Percentiles rank a stretch among this genome's conserved stretches.
Conservation (phyloP, 2,329 filamentous ascomycete genomes). For the Reticulascus tulasneorum region DNA sequence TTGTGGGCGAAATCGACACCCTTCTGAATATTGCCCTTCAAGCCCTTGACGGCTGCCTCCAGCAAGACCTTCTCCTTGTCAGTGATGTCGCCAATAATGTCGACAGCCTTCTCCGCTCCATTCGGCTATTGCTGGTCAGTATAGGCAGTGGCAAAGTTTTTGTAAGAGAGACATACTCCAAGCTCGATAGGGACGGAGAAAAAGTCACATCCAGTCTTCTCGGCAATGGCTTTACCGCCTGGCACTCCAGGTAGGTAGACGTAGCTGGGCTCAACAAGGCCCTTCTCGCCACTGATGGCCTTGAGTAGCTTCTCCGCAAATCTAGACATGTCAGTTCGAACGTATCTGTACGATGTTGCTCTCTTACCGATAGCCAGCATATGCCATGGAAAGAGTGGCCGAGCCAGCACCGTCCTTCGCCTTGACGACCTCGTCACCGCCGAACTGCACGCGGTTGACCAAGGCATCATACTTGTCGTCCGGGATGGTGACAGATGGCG, state of each 20-base stretch:
- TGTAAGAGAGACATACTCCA: slow-evolving; percentile 63
- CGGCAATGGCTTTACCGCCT: slow-evolving; percentile 80
- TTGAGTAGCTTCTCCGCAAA: slow-evolving; percentile 94
- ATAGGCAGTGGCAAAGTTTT: slow-evolving; percentile 12
- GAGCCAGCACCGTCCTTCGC: slow-evolving; percentile 90
- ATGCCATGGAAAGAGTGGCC: slow-evolving; percentile 91
- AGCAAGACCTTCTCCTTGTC: slow-evolving; percentile 88
- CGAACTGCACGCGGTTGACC: slow-evolving; percentile 94
- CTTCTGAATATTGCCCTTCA: slow-evolving; percentile 93
- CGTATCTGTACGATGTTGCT: slow-evolving; percentile 11
- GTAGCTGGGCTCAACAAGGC: slow-evolving; percentile 90
- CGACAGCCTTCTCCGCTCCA: slow-evolving; percentile 80
- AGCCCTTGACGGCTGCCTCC: slow-evolving; percentile 67
- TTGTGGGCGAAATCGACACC: slow-evolving; percentile 86
- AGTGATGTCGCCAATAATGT: slow-evolving; percentile 73
- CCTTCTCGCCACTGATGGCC: slow-evolving; percentile 83
- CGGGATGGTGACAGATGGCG: slow-evolving; percentile 75
- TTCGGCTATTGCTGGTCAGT: slow-evolving; percentile 53
- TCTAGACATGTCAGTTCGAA: slow-evolving; percentile 37
- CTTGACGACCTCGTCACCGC: slow-evolving; percentile 94
- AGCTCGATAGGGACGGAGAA: slow-evolving; percentile 97
- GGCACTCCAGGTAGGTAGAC: slow-evolving; percentile 89
- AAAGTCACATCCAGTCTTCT: slow-evolving; percentile 82
- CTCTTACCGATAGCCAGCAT: slow-evolving; percentile 82
- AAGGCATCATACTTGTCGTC: slow-evolving; percentile 86